Base-by-base conservation (phyloP, 345 rosid species). In the Lepidium africanum region DNA sequence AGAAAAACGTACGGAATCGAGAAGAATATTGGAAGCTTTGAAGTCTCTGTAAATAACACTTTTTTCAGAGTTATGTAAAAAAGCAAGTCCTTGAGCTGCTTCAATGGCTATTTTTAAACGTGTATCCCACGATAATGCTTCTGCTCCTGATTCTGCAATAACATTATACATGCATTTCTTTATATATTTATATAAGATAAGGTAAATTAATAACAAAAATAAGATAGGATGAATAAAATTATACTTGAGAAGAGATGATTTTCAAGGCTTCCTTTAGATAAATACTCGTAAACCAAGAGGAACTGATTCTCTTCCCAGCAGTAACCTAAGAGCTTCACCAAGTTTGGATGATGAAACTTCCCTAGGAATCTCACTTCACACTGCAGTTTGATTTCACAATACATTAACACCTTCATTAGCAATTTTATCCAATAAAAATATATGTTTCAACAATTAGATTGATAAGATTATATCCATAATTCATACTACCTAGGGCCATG, bases 41-140 rank as follows among this genome's bases (percentile, higher is more conserved):
- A 92, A 90, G 65, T 92, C 96, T n/a, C 96, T 76, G 61, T 88
- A 90, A 6, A 90, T 92, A 39, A 92, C 93, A 38, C 90, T 85
- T 38, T 92, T 85, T 60, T 87, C 93, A 0, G 97, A 85, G 45
- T 81, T 79, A 69, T 92, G 98, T 40, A 92, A 78, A 66, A 84
- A 88, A 0, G 81, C 59, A 13, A 92, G 86, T 47, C 98, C 98
- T 38, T 77, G 70, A 8, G 97, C 98, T 6, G 96, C 97, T 69
- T 83, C 98, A 0, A 79, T 88, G 3, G 89, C 97, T 54, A 90
- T 79, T 59, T 83, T 78, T 7, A 92, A 73, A 53, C 98, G 76
- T 4, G 67, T 49, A 0, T 79, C 80, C 98, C 97, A 92, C 1
- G 86, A 2, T 13, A 90, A 76, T 3, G 87, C 85, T n/a, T 90